A percentile compares a stretch with the other conserved stretches of the same genome.
Evolutionary conservation across 169 alveolate species (phyloP).

Genomic region (Perkinsus marinus): DNA sequence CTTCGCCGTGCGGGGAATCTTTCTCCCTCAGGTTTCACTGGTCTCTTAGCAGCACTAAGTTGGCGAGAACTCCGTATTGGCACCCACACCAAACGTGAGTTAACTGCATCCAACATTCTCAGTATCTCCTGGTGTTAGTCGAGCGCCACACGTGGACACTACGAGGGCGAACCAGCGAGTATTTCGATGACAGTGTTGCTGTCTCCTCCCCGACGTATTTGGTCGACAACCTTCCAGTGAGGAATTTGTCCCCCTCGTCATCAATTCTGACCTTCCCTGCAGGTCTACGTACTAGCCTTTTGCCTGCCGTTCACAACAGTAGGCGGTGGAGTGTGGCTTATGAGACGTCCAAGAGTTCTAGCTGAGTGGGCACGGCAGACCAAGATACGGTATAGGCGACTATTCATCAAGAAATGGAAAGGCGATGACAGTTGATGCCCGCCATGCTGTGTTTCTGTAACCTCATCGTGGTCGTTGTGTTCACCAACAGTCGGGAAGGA

Average conservation of each 20-base stretch:
- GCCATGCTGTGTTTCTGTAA: not conserved
- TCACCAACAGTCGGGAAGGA: not conserved
- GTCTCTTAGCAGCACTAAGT: not conserved
- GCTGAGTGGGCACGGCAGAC: not conserved
- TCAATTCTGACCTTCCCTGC: not conserved
- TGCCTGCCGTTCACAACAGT: not conserved
- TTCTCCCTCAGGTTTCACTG: not conserved
- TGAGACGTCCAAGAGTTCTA: not conserved
- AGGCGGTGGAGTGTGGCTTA: not conserved
- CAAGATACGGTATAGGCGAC: not conserved
- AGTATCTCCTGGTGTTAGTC: not conserved
- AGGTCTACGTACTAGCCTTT: not conserved
- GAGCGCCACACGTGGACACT: not conserved
- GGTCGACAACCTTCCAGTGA: not conserved
- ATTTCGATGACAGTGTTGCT: not conserved
- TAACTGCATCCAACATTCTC: not conserved
- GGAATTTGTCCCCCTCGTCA: not conserved
- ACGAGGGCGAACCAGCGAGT: not conserved
- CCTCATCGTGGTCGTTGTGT: not conserved
- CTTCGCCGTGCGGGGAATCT: too few relatives aligned
- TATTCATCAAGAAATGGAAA: not conserved
- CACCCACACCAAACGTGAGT: not conserved
- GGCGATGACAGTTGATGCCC: not conserved
- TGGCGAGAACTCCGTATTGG: not conserved
- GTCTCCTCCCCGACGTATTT: not conserved